phyloP scores from a whole-genome alignment of 2,329 filamentous ascomycete genomes.

The Trichoderma polysporum region DNA sequence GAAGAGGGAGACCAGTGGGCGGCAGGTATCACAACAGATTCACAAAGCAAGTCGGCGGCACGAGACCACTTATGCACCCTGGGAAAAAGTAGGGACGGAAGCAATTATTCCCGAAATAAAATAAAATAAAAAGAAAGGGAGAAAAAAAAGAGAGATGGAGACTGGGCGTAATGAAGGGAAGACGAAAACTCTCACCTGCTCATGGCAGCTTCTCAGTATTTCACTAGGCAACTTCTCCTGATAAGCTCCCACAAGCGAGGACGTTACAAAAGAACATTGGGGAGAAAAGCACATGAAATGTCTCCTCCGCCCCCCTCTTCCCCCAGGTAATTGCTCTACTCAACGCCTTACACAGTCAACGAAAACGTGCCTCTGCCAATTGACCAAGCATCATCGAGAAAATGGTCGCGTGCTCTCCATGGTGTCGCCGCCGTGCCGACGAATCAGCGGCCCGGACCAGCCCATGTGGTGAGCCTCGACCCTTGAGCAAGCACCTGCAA shows the following conservation, averaged over 20 bases:
- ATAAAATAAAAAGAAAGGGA: neutral
- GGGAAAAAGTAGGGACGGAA: neutral
- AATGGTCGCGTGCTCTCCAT: constrained; percentile 43
- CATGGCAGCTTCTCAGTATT: neutral
- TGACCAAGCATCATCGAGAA: constrained; percentile 46
- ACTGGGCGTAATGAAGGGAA: neutral
- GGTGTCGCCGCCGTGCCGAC: constrained; percentile 24
- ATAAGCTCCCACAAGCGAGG: neutral
- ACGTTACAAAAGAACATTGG: neutral
- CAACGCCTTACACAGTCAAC: neutral
- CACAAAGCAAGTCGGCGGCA: constrained; percentile 2
- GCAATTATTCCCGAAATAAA: neutral
- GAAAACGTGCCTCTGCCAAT: constrained; percentile 26
- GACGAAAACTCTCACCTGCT: neutral
- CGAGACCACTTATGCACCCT: constrained; percentile 17
- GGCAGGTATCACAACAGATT: constrained; percentile 5
- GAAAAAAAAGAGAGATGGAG: neutral
- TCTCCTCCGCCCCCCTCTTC: neutral
- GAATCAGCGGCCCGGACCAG: constrained; percentile 36
- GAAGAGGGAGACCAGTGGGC: neutral
- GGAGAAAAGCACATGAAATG: neutral
- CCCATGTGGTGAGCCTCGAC: constrained; percentile 34
- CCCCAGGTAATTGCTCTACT: neutral
- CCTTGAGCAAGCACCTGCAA: constrained; percentile 10
- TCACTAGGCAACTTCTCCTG: neutral